Evolutionary conservation across 352 stramenopile genomes (phyloP), one percentile per base, ranked within the genome.

Genomic region (Paralagenidium karlingii): DNA sequence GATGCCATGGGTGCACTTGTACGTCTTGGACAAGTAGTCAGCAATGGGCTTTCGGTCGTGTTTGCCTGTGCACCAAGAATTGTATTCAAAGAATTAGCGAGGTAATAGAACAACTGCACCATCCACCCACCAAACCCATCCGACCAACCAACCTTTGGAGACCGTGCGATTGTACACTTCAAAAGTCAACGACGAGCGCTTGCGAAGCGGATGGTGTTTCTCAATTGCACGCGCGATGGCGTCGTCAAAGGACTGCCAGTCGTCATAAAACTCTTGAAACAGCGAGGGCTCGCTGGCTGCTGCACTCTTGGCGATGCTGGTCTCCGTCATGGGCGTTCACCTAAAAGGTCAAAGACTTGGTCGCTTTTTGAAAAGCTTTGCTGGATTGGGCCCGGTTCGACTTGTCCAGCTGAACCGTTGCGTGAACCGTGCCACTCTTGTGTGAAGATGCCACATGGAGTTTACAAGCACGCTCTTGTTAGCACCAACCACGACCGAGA

Each of bases 101-200:
- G 13, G 32, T 18, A 8, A 18, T 38, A 8, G 15, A 18, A 19
- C 12, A 25, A 25, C 38, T 15, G 36, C n/a, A 34, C 24, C 10
- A 33, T 20, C 10, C 12, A 24, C 5, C 9, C 11, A 13, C 28
- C 11, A n/a, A 13, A 32, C 28, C n/a, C 28, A 32, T 11, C 18
- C 3, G 8, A 51, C 34, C 12, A 9, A 8, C 33, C 3, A 21
- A 53, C 49, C 74, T 58, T 87, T 87, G 6, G 74, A 87, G n/a
- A 87, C 74, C 1, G 74, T 87, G 51, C 74, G 74, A 45, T 87
- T 87, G 63, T 87, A 87, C 21, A 87, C 74, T 40, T 87, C 74
- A 45, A 87, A 87, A 21, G 74, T 87, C 19, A 87, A 53, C 34
- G 68, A 83, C 47, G 74, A 87, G 47, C 74, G 69, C 53, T 87